Base-by-base conservation (phyloP, 2,329 filamentous ascomycete genomes). In the Apiospora aurea region DNA sequence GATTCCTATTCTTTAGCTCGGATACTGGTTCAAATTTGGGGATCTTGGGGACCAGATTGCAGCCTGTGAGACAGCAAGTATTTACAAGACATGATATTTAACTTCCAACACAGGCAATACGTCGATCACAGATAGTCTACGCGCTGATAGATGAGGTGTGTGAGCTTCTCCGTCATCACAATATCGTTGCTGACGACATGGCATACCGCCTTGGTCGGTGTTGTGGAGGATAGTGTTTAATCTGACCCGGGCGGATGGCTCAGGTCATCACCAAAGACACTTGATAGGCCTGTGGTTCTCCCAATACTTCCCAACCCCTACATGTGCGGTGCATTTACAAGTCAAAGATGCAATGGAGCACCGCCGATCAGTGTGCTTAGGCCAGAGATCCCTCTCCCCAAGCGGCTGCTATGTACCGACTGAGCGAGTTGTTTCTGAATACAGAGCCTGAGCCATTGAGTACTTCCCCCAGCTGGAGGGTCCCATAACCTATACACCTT, bases 81-180 rank as follows among this genome's bases (percentile, higher is more conserved):
- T 69, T 64, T n/a, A n/a, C 44, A 38, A 57, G 46, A 71, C 69
- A 69, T 34, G 49, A 41, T 46, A 70, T 14, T 70, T 61, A 24
- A 73, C 11, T 26, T 69, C 1, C 44, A 29, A 44, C 10, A 29
- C 29, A 43, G 34, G 38, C 26, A 61, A 26, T 67, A 26, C 43
- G 61, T 41, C 29, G 16, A 71, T 41, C 34, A 46, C 41, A 26
- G 29, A 41, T 38, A 29, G 10, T 64, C 18, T 64, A 64, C 57
- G 29, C 34, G 18, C 34, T 64, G 29, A 29, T 38, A 21, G 57
- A 64, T 64, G 57, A 41, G 29, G 29, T 64, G 34, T 18, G 57
- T 64, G 57, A 34, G 53, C 53, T 8, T 34, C 29, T 34, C 26
- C 26, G 53, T 18, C 34, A 41, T n/a, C 8, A 41, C 34, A 41